These are phyloP conservation scores for Acanthamoeba triangularis DNA, from an alignment of 208 protist genomes.

Conservation along the genomic window DNA sequence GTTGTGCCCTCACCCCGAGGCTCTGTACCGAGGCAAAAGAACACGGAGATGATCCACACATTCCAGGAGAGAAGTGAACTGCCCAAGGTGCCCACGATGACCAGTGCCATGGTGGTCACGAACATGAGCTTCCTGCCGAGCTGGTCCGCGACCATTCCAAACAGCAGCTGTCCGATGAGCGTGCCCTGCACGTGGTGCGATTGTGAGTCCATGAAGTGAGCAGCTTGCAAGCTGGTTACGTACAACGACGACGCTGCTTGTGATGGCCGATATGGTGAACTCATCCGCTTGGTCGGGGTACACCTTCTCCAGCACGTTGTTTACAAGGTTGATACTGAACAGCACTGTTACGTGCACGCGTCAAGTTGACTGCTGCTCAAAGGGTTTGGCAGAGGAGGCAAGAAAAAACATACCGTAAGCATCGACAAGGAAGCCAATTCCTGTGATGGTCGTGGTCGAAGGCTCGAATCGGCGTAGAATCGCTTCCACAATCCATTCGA, in stretches of 20 bases:
- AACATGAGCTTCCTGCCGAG: conserved; percentile 80
- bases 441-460: conserved; percentile 24
- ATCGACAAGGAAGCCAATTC: conserved; percentile 37
- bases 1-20: neutral
- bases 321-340: conserved; percentile 58
- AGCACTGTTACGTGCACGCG: neutral
- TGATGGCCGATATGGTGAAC: conserved; percentile 47
- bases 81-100: conserved; percentile 36
- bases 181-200: conserved; percentile 66
- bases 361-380: neutral
- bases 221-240: neutral
- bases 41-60: conserved; percentile 19
- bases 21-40: conserved; percentile 45
- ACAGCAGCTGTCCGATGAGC: conserved; percentile 85
- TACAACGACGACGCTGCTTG: conserved; percentile 48
- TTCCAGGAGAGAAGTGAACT: conserved; percentile 58
- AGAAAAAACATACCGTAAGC: neutral
- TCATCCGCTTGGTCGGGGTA: conserved; percentile 7
- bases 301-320: conserved; percentile 27
- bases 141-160: conserved; percentile 85
- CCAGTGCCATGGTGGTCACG: conserved; percentile 78
- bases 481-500: neutral
- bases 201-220: neutral
- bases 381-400: neutral
- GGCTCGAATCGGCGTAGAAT: conserved; percentile 48